A percentile compares a stretch with the other conserved stretches of the same genome.
These are phyloP conservation scores for Leccinum truebloodii DNA, from an alignment of 768 basidiomycete species.

Conservation along the genomic window DNA sequence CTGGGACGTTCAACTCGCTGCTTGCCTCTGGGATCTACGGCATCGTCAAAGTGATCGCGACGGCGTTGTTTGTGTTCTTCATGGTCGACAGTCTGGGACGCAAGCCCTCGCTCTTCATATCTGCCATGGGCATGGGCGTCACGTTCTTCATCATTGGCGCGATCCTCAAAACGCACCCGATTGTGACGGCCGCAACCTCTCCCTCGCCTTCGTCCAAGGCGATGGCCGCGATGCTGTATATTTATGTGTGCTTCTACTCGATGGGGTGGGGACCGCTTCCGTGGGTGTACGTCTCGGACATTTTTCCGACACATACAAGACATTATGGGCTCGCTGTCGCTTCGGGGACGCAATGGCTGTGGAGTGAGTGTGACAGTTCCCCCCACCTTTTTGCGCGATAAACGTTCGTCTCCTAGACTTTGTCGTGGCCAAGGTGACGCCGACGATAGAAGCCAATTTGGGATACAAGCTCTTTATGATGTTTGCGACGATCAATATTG, in stretches of 20 bases:
- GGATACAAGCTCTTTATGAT: constrained; percentile 78
- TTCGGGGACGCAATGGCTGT: constrained; percentile 81
- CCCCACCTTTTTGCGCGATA: background rate
- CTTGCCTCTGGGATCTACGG: constrained; percentile 74
- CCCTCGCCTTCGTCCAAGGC: constrained; percentile 61
- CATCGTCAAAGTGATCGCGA: constrained; percentile 68
- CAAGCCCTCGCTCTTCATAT: constrained; percentile 68
- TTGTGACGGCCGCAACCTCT: constrained; percentile 39
- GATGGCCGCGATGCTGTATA: constrained; percentile 86
- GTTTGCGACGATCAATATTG: constrained; percentile 75
- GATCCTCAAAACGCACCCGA: constrained; percentile 75
- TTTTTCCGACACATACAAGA: constrained; percentile 83
- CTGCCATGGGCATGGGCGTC: constrained; percentile 75
- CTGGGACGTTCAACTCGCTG: constrained; percentile 56
- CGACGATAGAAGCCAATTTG: constrained; percentile 56
- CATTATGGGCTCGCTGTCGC: constrained; percentile 79
- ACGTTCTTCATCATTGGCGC: constrained; percentile 85
- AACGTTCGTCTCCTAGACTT: constrained; percentile 49
- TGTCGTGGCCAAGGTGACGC: constrained; percentile 71
- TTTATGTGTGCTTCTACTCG: constrained; percentile 86
- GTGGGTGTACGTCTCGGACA: constrained; percentile 74
- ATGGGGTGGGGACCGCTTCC: constrained; percentile 83
- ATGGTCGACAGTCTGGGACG: constrained; percentile 70
- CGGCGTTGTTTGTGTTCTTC: constrained; percentile 64
- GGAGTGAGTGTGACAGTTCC: constrained; percentile 49